Base-by-base conservation (phyloP, 2,329 filamentous ascomycete species). In the Coniochaeta sp. region DNA sequence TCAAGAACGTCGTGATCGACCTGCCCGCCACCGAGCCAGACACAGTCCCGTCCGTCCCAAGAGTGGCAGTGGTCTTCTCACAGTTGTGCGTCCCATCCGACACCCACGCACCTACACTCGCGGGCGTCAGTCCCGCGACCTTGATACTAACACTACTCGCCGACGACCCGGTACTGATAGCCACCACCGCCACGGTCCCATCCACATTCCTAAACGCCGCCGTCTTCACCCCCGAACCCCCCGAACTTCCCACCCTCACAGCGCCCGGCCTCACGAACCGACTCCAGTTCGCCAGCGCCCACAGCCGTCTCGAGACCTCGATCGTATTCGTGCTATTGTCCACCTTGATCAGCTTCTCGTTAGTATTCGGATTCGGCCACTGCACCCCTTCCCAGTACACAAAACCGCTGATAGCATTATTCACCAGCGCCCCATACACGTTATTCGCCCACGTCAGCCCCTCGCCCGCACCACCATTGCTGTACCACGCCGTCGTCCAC, bases 371-470 rank as follows among this genome's bases (percentile, higher is more conserved):
- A 55, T 59, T 63, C 8, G 58, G 60, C 58, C 58, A 61, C 56
- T 67, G 61, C 16, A 65, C 62, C 27, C 76, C 75, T 59, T 77
- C 72, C 78, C 78, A 82, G 64, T 77, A 81, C 5, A 82, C 65
- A 57, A 79, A 81, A 0, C 71, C 78, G 7, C 70, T 74, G 5
- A 76, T 65, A 56, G 76, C 74, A 22, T 68, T 69, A 57, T 71
- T 71, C 6, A 75, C 67, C 12, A 82, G 64, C n/a, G 71, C 75
- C 30, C 68, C 68, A 61, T 75, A 74, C 45, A 82, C 72, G 56
- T 76, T 74, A 57, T 75, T 74, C 1, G 78, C 78, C 78, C 77
- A 81, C 1, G 75, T 78, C 56, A 77, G 66, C 7, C 78, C 79
- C 54, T 82, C 78, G 32, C 72, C 72, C 0, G 67, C 61, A 8